Evolutionary conservation across 2,329 filamentous ascomycete species (phyloP), one percentile per base, ranked within the genome.

Genomic region (Cladosporium sp.): DNA sequence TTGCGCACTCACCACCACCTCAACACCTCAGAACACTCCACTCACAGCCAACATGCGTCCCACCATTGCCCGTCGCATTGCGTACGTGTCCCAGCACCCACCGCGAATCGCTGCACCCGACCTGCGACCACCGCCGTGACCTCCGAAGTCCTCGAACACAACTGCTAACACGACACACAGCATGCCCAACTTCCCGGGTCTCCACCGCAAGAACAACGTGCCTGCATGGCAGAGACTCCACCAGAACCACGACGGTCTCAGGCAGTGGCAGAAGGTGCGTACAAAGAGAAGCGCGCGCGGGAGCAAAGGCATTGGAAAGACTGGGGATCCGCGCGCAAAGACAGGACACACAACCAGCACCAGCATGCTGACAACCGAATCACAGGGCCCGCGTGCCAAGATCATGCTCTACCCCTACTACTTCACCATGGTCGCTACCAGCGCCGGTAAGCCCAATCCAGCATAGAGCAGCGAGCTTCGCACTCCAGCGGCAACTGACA

Each of bases 151-250:
- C 36, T 22, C 22, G 17, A 25, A 28, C 6, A 59, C 34, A 28
- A n/a, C 19, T 43, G 49, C 55, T 59, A 52, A 59, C 39, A 51
- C 22, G 34, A 14, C 15, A 30, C 17, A 15, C 42, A 59, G 58
- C 38, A 49, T 59, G 47, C 47, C 47, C 50, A 40, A 51, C 49
- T 68, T 71, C 67, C 72, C 72, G 22, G 71, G 72, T 54, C 68
- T 91, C 79, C 80, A 89, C 83, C 86, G 87, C 75, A 82, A 84
- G 74, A 93, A 93, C 84, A 84, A 82, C 71, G 89, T 92, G 70
- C 88, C 88, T 59, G 70, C 88, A 73, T 82, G 88, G 79, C 89
- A 93, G 82, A 82, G 84, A 71, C 77, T 84, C 68, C 91, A 90
- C 81, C 89, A 92, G 80, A 79, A 82, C 65, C 86, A 89, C 68